Conservation (phyloP, 2,329 filamentous ascomycete species). For the Arachnopeziza araneosa region DNA sequence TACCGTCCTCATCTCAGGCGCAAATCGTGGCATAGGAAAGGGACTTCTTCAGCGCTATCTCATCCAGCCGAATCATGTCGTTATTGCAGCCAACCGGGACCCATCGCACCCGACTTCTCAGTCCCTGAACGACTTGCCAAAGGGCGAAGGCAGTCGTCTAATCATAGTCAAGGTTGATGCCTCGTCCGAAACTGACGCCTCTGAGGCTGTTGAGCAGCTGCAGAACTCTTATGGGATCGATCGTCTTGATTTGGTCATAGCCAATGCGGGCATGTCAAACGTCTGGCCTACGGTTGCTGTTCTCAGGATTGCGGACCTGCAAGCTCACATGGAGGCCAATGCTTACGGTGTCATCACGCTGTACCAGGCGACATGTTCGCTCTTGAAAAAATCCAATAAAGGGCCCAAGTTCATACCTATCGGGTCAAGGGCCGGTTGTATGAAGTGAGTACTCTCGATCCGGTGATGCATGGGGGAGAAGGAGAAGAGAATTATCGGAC, state of each 20-base stretch:
- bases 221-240: constrained; percentile 32
- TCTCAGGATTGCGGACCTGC: constrained; percentile 26
- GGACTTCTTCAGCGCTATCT: constrained; percentile 32
- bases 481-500: constrained; percentile 6
- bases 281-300: constrained; percentile 27
- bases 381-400: constrained; percentile 10
- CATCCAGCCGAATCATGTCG: constrained; percentile 29
- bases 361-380: constrained; percentile 28
- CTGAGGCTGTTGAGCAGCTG: constrained; percentile 31
- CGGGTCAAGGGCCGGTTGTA: background rate
- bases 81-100: constrained; percentile 35
- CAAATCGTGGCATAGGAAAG: constrained; percentile 23
- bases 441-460: background rate
- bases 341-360: constrained; percentile 27
- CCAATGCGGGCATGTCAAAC: constrained; percentile 42
- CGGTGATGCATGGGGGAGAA: background rate
- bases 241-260: constrained; percentile 43
- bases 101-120: constrained; percentile 18
- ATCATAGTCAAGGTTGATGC: constrained; percentile 41
- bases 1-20: constrained; percentile 12
- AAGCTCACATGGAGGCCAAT: constrained; percentile 25
- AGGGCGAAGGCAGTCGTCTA: constrained; percentile 26
- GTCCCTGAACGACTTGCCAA: constrained; percentile 24
- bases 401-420: constrained; percentile 7
- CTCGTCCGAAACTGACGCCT: constrained; percentile 29